These are phyloP conservation scores for Leptomonas seymouri DNA, from an alignment of 208 protist species.

Conservation along the genomic window DNA sequence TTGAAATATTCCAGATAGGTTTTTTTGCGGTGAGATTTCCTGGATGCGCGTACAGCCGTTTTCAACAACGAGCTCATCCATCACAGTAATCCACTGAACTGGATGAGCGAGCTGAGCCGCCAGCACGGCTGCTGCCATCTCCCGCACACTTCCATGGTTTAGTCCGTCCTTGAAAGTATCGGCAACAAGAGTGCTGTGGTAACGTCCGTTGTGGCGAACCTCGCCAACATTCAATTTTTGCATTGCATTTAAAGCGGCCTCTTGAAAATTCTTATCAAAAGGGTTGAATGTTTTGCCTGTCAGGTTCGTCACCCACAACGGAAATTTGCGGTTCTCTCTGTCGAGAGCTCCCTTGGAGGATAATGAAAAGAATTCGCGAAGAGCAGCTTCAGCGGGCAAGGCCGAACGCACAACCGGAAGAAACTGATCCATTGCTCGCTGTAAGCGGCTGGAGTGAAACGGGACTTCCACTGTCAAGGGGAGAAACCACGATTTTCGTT, in stretches of 20 bases:
- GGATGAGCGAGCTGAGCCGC: constrained; percentile 79
- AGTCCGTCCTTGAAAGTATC: constrained; percentile 52
- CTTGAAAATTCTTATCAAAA: constrained; percentile 57
- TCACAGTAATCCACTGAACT: constrained; percentile 83
- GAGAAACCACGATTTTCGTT: constrained; percentile 91
- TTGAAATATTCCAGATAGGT: constrained; percentile 76
- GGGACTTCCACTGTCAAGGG: constrained; percentile 80
- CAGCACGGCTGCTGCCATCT: constrained; percentile 75
- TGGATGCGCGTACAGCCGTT: constrained; percentile 42
- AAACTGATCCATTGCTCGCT: constrained; percentile 69
- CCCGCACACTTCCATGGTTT: constrained; percentile 46
- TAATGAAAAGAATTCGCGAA: constrained; percentile 63
- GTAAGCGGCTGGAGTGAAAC: constrained; percentile 82
- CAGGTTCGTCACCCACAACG: constrained; percentile 85
- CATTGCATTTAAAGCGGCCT: constrained; percentile 46
- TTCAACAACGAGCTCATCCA: constrained; percentile 68
- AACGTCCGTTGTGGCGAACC: constrained; percentile 70
- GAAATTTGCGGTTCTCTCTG: constrained; percentile 5
- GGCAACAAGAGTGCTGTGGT: constrained; percentile 45
- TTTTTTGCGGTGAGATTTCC: constrained; percentile 70
- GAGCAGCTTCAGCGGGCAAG: constrained; percentile 60
- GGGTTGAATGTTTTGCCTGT: constrained; percentile 75
- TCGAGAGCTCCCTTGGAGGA: background rate
- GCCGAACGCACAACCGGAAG: constrained; percentile 67
- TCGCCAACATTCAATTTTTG: constrained; percentile 81